Conservation (phyloP, 1,139 yeast species). For the Candida tetrigidarum region DNA sequence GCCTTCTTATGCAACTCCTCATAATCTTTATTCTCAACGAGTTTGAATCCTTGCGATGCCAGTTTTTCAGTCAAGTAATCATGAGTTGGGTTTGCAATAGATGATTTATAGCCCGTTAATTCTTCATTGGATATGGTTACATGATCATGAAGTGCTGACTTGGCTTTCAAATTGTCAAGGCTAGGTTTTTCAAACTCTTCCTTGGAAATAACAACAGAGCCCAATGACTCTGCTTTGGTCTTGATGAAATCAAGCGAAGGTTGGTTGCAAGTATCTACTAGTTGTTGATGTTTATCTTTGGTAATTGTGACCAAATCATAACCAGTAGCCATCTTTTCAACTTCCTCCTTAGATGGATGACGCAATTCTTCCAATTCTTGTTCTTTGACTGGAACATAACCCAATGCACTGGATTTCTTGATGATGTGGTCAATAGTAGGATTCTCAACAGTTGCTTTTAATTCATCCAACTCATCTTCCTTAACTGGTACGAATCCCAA, state of each 20-base stretch:
- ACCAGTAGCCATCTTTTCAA: slow-evolving; percentile 22
- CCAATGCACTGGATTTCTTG: slow-evolving; percentile 18
- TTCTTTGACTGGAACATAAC: slow-evolving; percentile 20
- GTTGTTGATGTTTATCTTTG: slow-evolving; percentile 21
- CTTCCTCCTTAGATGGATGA: slow-evolving; percentile 25
- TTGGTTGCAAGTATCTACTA: slow-evolving; percentile 17
- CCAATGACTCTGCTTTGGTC: slow-evolving; percentile 18
- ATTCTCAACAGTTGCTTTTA: slow-evolving; percentile 1
- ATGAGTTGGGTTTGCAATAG: slow-evolving; percentile 25
- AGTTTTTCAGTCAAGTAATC: slow-evolving; percentile 26
- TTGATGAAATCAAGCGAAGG: slow-evolving; percentile 25
- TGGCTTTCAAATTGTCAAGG: slow-evolving; percentile 24
- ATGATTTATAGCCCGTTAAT: slow-evolving; percentile 18
- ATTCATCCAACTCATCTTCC: slow-evolving; percentile 13
- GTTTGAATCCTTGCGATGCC: slow-evolving; percentile 16
- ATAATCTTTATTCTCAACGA: slow-evolving; percentile 23
- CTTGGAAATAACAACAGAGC: slow-evolving; percentile 7
- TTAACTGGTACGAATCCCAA: slow-evolving; percentile 1
- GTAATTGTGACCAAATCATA: slow-evolving; percentile 30
- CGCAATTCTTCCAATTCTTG: slow-evolving; percentile 21
- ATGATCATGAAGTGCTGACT: slow-evolving; percentile 23
- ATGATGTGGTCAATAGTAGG: slow-evolving; percentile 20
- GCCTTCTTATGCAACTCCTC: slow-evolving; percentile 20
- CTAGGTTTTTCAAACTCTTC: slow-evolving; percentile 20
- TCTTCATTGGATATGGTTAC: slow-evolving; percentile 19